A percentile compares a stretch with the other conserved stretches of the same genome.
phyloP scores from a whole-genome alignment of 306 rosid genomes.

The Quercus cerris region DNA sequence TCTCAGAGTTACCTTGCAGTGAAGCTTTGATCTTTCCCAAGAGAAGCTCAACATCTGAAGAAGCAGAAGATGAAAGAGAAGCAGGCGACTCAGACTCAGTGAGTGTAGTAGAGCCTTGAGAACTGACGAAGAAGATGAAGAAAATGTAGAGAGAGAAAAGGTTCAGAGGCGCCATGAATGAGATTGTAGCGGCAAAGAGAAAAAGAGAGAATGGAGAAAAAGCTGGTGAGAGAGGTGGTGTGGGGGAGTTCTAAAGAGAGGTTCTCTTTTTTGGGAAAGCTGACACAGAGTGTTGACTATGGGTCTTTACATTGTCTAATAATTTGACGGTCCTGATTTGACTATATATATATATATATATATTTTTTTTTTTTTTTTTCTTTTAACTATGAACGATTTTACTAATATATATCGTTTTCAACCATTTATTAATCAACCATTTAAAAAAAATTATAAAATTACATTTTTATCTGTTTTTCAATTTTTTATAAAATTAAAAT shows the following conservation, averaged over 20 bases:
- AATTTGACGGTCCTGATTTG: slow-evolving; percentile 45
- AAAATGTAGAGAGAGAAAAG: slow-evolving; percentile 37
- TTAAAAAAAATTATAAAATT: too few relatives aligned
- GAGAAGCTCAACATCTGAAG: slow-evolving; percentile 74
- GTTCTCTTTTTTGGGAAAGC: slow-evolving; percentile 51
- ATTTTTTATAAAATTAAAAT: too few relatives aligned
- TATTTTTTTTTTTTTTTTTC: too few relatives aligned
- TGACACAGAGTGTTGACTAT: slow-evolving; percentile 68
- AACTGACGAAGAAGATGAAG: slow-evolving; percentile 30
- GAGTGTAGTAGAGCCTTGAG: background rate
- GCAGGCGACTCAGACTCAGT: background rate
- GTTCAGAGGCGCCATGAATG: slow-evolving; percentile 48
- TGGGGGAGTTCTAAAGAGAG: slow-evolving; percentile 41
- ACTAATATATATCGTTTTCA: too few relatives aligned
- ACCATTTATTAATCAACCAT: too few relatives aligned
- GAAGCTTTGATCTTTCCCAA: slow-evolving; percentile 65
- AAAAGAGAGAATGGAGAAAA: slow-evolving; percentile 10
- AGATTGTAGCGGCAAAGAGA: slow-evolving; percentile 11
- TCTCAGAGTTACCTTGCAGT: slow-evolving; percentile 65
- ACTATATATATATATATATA: background rate
- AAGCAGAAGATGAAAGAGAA: slow-evolving; percentile 26
- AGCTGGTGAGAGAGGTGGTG: slow-evolving; percentile 7
- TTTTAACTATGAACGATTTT: too few relatives aligned
- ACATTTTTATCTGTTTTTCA: too few relatives aligned
- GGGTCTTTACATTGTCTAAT: slow-evolving; percentile 17